phyloP scores from a whole-genome alignment of 768 basidiomycete species.

The Termitomyces sp. region DNA sequence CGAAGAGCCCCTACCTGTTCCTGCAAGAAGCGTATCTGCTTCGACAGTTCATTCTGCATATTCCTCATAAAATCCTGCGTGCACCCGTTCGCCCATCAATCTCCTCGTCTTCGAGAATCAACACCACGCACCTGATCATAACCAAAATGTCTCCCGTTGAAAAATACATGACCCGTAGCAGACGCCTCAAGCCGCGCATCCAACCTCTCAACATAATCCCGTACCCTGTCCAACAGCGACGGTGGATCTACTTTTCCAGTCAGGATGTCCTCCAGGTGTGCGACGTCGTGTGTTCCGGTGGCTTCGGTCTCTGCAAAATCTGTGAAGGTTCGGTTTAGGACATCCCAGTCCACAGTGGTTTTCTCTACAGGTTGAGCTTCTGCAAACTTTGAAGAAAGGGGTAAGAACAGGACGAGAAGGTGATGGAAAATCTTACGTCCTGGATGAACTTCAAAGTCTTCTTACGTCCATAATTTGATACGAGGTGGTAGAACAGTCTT shows the following conservation, averaged over 20 bases:
- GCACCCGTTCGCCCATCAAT: neutral
- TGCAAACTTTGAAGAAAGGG: constrained; percentile 31
- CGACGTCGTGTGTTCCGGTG: constrained; percentile 21
- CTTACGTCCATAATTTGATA: constrained; percentile 60
- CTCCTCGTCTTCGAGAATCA: neutral
- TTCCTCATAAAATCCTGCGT: constrained; percentile 61
- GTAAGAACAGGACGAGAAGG: neutral
- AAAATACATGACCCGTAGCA: constrained; percentile 67
- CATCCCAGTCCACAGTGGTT: constrained; percentile 36
- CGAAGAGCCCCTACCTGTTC: constrained; percentile 53
- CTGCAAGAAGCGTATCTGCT: constrained; percentile 69
- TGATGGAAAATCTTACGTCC: constrained; percentile 35
- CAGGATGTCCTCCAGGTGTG: constrained; percentile 38
- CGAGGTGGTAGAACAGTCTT: constrained; percentile 64
- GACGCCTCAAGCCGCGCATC: constrained; percentile 34
- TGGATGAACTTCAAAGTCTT: constrained; percentile 62
- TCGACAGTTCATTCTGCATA: constrained; percentile 57
- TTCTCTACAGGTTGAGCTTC: constrained; percentile 31
- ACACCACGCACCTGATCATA: constrained; percentile 54
- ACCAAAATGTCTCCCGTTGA: constrained; percentile 82
- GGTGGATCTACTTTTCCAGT: constrained; percentile 27
- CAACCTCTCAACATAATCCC: constrained; percentile 58
- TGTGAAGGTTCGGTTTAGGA: constrained; percentile 38
- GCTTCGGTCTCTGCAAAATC: constrained; percentile 31
- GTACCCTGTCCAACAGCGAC: constrained; percentile 41